A percentile compares a stretch with the other conserved stretches of the same genome.
These are phyloP conservation scores for Paramecium caudatum DNA, from an alignment of 73 alveolate species.

Conservation along the genomic window DNA sequence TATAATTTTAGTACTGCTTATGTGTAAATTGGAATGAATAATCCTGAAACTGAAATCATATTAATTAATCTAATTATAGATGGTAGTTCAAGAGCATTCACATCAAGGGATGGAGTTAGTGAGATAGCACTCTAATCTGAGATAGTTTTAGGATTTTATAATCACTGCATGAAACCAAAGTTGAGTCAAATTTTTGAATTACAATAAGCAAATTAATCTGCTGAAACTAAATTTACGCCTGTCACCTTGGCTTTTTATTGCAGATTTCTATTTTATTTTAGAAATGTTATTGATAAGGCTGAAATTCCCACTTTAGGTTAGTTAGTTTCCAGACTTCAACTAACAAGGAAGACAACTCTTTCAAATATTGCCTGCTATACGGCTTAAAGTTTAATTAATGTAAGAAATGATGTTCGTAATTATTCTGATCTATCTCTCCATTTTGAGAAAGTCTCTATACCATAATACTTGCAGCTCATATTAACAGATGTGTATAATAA, in stretches of 20 bases:
- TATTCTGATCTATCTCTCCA: conserved; percentile 28
- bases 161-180: conserved; percentile 42
- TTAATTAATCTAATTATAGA: conserved; percentile 71
- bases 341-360: conserved; percentile 35
- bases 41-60: conserved; percentile 60
- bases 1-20: conserved; percentile 11
- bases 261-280: conserved; percentile 70
- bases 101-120: conserved; percentile 67
- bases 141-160: conserved; percentile 38
- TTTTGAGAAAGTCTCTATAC: conserved; percentile 19
- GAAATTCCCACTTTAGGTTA: conserved; percentile 57
- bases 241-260: conserved; percentile 57
- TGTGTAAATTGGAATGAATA: conserved; percentile 32
- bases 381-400: conserved; percentile 41
- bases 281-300: conserved; percentile 52
- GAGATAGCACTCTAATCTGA: conserved; percentile 54
- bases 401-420: conserved; percentile 40
- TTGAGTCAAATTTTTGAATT: conserved; percentile 52
- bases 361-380: conserved; percentile 62
- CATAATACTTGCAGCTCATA: conserved; percentile 23
- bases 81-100: conserved; percentile 61
- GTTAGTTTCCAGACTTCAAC: conserved; percentile 25
- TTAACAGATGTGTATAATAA: conserved; percentile 48
- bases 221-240: background rate
- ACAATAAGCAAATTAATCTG: background rate